Base-by-base conservation (phyloP, 2,329 filamentous ascomycete genomes). In the Fusarium pseudograminearum region DNA sequence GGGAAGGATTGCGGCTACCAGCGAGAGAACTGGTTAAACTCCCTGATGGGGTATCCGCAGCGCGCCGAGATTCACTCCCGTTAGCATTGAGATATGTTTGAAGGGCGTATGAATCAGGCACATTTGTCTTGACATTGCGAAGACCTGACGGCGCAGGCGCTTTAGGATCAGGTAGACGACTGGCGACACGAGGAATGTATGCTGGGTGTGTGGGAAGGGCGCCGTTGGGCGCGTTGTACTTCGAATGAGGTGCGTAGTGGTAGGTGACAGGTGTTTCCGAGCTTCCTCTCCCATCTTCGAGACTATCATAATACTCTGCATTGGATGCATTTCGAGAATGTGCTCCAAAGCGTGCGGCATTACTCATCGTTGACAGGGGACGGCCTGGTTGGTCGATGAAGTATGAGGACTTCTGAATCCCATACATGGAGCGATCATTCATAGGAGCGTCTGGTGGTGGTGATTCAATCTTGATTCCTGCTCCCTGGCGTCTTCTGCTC, bases 11-110 rank as follows among this genome's bases (percentile, higher is more conserved):
- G 7, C 60, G 64, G 42, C 69, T 68, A 14, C 30, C 38, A 22
- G 22, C 40, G 6, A 33, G 54, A 14, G 58, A 64, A 46, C 24
- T 67, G 16, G 36, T 34, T 8, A 22, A 24, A 22, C 59, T 56
- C n/a, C 20, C 26, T 4, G 58, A n/a, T 16, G 57, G 40, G 9
- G 62, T 30, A 7, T 53, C 46, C 41, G 55, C 22, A 16, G 30
- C n/a, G 4, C 38, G 46, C 38, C 33, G 26, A 14, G 42, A 38
- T 33, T 63, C 54, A 18, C 51, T 51, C 4, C 77, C 76, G 3
- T 76, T 69, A 0, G 78, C 76, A 12, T 69, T 74, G 0, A 83
- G 73, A 64, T 84, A 84, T 1, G 76, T 40, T 18, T 61, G 70
- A 2, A 72, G 57, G 1, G 81, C 77, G 62, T 80, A 83, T 1